Evolutionary conservation across 257 asterid species (phyloP).

Genomic region (Solanum paucissectum): DNA sequence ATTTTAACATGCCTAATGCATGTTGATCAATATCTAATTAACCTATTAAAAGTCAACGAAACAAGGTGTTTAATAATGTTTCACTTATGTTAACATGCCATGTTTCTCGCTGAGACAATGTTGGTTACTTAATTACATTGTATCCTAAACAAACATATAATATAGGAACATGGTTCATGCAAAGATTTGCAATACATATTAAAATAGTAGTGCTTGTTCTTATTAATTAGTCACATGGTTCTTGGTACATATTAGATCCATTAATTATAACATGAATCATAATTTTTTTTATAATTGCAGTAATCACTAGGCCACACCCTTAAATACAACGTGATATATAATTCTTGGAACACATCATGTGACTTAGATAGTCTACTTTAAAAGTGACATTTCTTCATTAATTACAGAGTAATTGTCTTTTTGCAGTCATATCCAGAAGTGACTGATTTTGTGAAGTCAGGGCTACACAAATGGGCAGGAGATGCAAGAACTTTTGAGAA

Average conservation of each 20-base stretch:
- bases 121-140: too few relatives aligned
- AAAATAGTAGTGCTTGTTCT: neutral
- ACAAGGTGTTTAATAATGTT: too few relatives aligned
- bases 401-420: neutral
- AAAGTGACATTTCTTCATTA: neutral
- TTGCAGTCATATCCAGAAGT: slow-evolving; percentile 60
- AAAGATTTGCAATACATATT: too few relatives aligned
- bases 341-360: neutral
- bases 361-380: neutral
- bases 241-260: neutral
- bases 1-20: too few relatives aligned
- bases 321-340: neutral
- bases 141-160: too few relatives aligned
- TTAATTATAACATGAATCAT: neutral
- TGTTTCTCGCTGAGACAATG: too few relatives aligned
- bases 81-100: too few relatives aligned
- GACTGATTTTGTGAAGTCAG: slow-evolving; percentile 34
- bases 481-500: slow-evolving; percentile 40
- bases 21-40: too few relatives aligned
- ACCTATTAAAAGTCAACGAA: too few relatives aligned
- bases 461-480: slow-evolving; percentile 62
- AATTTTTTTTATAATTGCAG: neutral
- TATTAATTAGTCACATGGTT: neutral
- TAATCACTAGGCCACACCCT: too few relatives aligned
- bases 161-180: too few relatives aligned